Conservation (phyloP, 108 stramenopile species). For the Epipyxis sp. region DNA sequence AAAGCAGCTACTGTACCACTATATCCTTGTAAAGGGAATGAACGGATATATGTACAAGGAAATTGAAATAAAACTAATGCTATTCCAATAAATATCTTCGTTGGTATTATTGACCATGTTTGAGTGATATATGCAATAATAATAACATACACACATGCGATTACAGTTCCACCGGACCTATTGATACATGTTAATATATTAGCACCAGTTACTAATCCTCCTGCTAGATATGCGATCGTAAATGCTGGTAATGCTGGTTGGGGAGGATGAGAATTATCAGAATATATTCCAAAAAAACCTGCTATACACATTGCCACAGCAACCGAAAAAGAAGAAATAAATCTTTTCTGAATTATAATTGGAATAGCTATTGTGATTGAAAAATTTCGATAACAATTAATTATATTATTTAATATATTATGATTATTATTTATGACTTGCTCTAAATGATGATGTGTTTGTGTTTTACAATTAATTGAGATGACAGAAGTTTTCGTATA, state of each 20-base stretch:
- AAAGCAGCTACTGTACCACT: not conserved
- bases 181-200: constrained; percentile 13
- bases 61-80: not conserved
- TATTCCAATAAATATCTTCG: not conserved
- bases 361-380: too few species aligned
- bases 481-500: too few species aligned
- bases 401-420: too few species aligned
- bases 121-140: not conserved
- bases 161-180: not conserved
- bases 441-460: too few species aligned
- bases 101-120: not conserved
- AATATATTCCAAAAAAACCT: not conserved
- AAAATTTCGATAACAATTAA: too few species aligned
- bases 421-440: too few species aligned
- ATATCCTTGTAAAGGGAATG: not conserved
- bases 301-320: not conserved
- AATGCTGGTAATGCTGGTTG: not conserved
- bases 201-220: not conserved
- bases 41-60: not conserved
- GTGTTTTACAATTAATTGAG: too few species aligned
- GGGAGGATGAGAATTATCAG: not conserved
- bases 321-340: not conserved
- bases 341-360: not conserved
- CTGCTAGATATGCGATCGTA: constrained; percentile 18
- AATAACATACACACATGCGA: constrained; percentile 3